A percentile compares a stretch with the other conserved stretches of the same genome.
phyloP scores from a whole-genome alignment of 176 grass and related monocot species.

The Alopecurus myosuroides region DNA sequence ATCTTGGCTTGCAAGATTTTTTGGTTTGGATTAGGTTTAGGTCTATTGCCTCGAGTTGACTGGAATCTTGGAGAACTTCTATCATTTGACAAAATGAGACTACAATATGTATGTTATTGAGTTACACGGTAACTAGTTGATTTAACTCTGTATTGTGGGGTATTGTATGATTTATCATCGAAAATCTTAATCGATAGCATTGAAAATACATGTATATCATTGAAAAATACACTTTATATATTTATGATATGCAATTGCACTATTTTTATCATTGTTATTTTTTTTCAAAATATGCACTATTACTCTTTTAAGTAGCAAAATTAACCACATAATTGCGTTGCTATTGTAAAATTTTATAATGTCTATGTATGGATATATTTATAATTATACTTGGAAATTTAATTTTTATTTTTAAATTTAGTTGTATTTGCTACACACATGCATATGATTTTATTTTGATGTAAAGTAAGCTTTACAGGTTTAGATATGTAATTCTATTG shows the following conservation, averaged over 20 bases:
- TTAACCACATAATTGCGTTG: background rate
- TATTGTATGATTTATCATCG: background rate
- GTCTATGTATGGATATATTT: no score
- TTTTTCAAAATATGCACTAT: no score
- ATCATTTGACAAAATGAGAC: background rate
- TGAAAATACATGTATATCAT: background rate
- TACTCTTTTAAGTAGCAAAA: background rate
- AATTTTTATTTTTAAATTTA: background rate
- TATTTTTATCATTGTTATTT: no score
- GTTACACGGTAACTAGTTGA: background rate
- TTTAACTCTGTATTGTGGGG: background rate
- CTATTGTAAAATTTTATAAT: background rate
- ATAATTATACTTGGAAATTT: no score
- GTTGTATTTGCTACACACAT: background rate
- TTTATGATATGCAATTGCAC: no score
- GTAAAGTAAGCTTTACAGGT: no score
- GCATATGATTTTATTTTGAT: no score
- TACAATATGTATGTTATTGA: no score
- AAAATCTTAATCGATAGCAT: background rate
- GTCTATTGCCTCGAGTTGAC: background rate
- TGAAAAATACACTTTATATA: background rate
- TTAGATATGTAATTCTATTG: background rate
- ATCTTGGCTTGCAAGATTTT: background rate
- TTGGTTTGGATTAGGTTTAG: background rate
- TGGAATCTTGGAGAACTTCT: background rate